These are phyloP conservation scores for Vanderwaltozyma polyspora DNA, from an alignment of 805 yeast species.

Conservation along the genomic window DNA sequence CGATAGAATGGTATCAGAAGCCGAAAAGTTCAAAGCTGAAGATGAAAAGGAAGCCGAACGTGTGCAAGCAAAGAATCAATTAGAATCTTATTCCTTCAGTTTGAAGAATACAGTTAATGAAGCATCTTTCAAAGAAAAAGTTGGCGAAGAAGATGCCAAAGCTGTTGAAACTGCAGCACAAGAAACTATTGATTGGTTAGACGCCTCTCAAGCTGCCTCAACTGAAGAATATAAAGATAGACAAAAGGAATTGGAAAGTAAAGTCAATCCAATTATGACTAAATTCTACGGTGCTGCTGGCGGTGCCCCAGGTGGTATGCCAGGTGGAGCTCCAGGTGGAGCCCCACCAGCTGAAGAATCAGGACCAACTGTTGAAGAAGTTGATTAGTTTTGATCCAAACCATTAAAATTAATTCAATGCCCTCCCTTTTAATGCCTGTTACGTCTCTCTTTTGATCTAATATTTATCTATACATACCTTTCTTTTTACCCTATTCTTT, in stretches of 20 bases:
- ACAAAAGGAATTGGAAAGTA: constrained; percentile 91
- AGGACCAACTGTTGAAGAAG: constrained; percentile 74
- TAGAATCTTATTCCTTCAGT: constrained; percentile 91
- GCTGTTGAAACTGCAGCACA: constrained; percentile 68
- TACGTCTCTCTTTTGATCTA: no score
- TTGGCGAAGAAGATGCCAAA: constrained; percentile 56
- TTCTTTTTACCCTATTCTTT: no score
- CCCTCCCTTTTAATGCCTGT: no score
- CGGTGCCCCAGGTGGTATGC: constrained; percentile 29
- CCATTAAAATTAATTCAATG: not conserved
- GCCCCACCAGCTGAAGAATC: constrained; percentile 24
- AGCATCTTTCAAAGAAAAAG: constrained; percentile 70
- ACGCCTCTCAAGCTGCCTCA: constrained; percentile 82
- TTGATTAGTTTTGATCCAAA: constrained; percentile 34
- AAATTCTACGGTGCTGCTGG: constrained; percentile 88
- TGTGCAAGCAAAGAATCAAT: constrained; percentile 86
- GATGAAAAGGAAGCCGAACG: constrained; percentile 92
- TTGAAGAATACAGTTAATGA: constrained; percentile 74
- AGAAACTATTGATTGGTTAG: constrained; percentile 85
- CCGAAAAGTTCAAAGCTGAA: constrained; percentile 94
- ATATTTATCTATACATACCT: no score
- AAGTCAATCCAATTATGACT: constrained; percentile 94
- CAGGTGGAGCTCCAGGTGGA: constrained; percentile 36
- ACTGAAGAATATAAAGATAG: constrained; percentile 84
- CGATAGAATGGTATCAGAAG: no score